phyloP scores from a whole-genome alignment of 2,329 filamentous ascomycete species.

The Trichoderma atrobrunneum region DNA sequence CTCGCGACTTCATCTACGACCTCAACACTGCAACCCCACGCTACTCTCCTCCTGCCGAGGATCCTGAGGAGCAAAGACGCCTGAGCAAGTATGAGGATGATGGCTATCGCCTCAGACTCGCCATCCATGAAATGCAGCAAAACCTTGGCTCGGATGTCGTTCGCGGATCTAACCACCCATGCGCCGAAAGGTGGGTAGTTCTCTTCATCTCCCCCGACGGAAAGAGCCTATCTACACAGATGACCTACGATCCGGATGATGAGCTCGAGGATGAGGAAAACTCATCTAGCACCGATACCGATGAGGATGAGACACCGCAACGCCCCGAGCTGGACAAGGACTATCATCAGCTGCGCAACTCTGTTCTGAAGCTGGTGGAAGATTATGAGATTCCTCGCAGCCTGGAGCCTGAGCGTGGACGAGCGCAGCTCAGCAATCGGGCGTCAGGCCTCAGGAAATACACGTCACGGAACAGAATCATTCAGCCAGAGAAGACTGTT shows the following conservation, averaged over 20 bases:
- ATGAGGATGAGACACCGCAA: constrained; percentile 59
- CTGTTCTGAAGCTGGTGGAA: constrained; percentile 75
- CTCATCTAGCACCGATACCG: constrained; percentile 59
- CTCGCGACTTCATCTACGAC: constrained; percentile 62
- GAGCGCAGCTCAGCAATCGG: constrained; percentile 68
- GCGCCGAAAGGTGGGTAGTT: constrained; percentile 78
- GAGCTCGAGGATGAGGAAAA: constrained; percentile 64
- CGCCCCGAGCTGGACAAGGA: constrained; percentile 69
- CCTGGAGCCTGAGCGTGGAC: constrained; percentile 56
- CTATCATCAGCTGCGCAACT: constrained; percentile 76
- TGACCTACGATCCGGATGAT: constrained; percentile 69
- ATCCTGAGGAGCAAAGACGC: constrained; percentile 43
- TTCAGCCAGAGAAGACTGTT: constrained; percentile 49
- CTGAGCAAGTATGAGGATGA: constrained; percentile 60
- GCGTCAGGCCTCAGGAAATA: constrained; percentile 61
- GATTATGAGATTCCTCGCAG: constrained; percentile 77
- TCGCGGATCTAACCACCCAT: constrained; percentile 71
- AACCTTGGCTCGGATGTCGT: constrained; percentile 61
- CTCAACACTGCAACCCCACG: constrained; percentile 48
- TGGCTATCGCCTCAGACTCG: constrained; percentile 62
- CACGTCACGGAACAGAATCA: constrained; percentile 57
- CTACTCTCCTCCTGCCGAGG: constrained; percentile 53
- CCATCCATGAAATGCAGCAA: constrained; percentile 69
- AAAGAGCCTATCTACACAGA: constrained; percentile 64
- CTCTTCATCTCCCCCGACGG: constrained; percentile 75